phyloP scores from a whole-genome alignment of 208 protist genomes.

The Leishmania arabica region DNA sequence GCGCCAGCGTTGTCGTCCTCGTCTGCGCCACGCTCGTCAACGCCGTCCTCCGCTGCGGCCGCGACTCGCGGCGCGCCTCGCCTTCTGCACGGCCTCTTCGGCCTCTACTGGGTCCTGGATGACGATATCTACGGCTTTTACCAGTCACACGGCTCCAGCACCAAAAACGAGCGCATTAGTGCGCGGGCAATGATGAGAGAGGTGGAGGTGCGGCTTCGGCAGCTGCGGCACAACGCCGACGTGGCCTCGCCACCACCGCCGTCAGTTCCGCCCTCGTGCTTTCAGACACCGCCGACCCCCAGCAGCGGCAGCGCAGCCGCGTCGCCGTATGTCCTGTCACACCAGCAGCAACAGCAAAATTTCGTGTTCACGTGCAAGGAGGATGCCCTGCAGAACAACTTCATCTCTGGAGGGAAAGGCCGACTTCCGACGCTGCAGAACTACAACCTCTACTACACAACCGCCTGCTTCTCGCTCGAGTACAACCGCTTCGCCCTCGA shows the following conservation, averaged over 20 bases:
- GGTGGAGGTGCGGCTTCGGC: constrained; percentile 49
- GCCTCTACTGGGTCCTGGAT: constrained; percentile 89
- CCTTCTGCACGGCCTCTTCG: constrained; percentile 49
- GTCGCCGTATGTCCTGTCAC: not conserved
- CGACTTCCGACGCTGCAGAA: constrained; percentile 16
- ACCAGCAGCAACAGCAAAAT: constrained; percentile 15
- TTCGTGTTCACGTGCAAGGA: constrained; percentile 43
- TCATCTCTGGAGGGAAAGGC: constrained; percentile 10
- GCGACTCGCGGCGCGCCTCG: constrained; percentile 14
- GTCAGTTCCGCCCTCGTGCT: constrained; percentile 12
- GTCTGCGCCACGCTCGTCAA: not conserved
- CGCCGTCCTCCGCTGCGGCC: not conserved
- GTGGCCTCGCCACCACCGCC: constrained; percentile 18
- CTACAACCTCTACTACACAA: constrained; percentile 42
- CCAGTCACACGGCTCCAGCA: constrained; percentile 9
- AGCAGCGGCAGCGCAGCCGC: not conserved
- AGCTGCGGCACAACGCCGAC: constrained; percentile 37
- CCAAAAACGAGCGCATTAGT: constrained; percentile 60
- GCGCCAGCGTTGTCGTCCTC: not conserved
- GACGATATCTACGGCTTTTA: constrained; percentile 86
- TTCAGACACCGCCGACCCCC: not conserved
- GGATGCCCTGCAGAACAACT: constrained; percentile 39
- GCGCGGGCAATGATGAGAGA: constrained; percentile 60
- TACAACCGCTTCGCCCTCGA: constrained; percentile 74
- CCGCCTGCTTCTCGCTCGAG: constrained; percentile 80